phyloP scores from a whole-genome alignment of 169 alveolate genomes.

The Blepharisma undulans region DNA sequence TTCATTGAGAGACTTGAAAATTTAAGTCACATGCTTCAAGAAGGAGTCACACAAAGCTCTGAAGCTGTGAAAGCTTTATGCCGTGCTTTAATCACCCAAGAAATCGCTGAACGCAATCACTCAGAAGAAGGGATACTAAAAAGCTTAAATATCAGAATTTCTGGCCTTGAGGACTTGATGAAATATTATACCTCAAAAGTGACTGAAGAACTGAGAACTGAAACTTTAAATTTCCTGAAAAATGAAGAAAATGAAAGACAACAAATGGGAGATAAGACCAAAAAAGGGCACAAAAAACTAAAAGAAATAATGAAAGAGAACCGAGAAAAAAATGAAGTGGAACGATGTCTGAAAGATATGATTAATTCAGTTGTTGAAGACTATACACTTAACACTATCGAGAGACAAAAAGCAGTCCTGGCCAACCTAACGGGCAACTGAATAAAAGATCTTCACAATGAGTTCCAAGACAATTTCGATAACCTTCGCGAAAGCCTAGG shows the following conservation, averaged over 20 bases:
- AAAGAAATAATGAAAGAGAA: neutral
- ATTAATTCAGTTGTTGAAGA: neutral
- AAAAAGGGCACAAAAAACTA: neutral
- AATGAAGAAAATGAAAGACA: neutral
- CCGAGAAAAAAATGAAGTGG: neutral
- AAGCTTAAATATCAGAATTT: neutral
- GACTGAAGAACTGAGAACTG: neutral
- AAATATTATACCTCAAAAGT: neutral
- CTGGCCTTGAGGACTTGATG: constrained; percentile 12
- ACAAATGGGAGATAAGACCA: neutral
- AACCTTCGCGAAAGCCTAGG: neutral
- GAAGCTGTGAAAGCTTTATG: neutral
- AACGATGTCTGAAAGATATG: neutral
- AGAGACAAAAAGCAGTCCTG: neutral
- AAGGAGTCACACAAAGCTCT: neutral
- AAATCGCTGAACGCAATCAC: constrained; percentile 4
- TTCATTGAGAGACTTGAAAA: neutral
- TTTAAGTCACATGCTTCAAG: neutral
- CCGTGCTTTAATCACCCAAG: neutral
- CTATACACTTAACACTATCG: neutral
- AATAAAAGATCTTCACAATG: neutral
- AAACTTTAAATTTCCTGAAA: neutral
- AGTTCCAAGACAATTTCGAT: neutral
- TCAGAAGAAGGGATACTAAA: neutral
- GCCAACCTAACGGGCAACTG: neutral